Base-by-base conservation (phyloP, 139 green algal species). In the Picochlorum costavermella region DNA sequence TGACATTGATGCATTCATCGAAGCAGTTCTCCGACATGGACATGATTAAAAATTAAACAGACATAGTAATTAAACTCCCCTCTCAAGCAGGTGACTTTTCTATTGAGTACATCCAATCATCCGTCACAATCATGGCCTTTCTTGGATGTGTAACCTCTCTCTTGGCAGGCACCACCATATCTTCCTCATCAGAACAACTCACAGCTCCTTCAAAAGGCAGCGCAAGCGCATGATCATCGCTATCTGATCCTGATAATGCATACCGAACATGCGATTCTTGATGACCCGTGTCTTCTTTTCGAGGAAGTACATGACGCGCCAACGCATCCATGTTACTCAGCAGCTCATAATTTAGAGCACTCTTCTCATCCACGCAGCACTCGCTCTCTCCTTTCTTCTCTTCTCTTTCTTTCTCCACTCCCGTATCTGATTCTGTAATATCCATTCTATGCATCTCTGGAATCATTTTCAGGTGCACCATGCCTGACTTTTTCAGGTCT, bases 1-100 rank as follows among this genome's bases (percentile, higher is more conserved):
- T 0, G 71, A 79, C 4, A 57, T 85, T 5, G 50, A 78, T 26
- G 40, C 49, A 28, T 84, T 85, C 48, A 59, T 59, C 13, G 50
- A 30, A 37, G 25, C 50, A 1, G 14, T 16, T n/a, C 20, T 59
- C n/a, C 25, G 23, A 59, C 20, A 63, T 70, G 29, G 48, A 59
- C 12, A 33, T 59, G 28, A 30, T 33, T 40, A 13, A 40, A 40
- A 40, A 40, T 40, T 6, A 40, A 40, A 40, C 33, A 40, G 33
- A 40, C 33, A 40, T 40, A 40, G 11, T 40, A 40, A 40, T 40
- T 12, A 40, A 40, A 40, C 33, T 40, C 33, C 33, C 33, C 33
- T 40, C 33, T 59, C 50, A 17, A 17, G 50, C 20, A 59, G 25
- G 1, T 59, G n/a, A n/a, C 36, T 59, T 59, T 31, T 59, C 25